phyloP scores from a whole-genome alignment of 495 filamentous ascomycete species.

The Penicillium parvum region DNA sequence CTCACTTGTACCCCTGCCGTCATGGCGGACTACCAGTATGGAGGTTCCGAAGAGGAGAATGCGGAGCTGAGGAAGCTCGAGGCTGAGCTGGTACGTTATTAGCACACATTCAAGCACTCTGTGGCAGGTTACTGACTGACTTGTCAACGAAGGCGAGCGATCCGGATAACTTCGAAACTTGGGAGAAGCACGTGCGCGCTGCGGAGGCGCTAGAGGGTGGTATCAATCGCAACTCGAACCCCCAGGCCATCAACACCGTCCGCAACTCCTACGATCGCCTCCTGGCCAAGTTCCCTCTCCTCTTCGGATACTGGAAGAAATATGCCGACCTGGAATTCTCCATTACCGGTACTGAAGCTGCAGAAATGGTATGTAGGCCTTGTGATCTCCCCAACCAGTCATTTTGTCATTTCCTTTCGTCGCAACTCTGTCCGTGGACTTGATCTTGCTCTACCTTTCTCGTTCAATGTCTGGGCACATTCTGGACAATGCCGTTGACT shows the following conservation, averaged over 20 bases:
- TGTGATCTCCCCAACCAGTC: not conserved
- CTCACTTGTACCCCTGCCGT: slow-evolving; percentile 10
- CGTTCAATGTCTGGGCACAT: no score
- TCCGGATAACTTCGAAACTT: slow-evolving; percentile 87
- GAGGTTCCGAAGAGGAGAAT: slow-evolving; percentile 79
- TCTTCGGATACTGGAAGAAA: slow-evolving; percentile 99
- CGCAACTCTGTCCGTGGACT: slow-evolving; percentile 8
- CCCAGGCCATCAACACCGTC: slow-evolving; percentile 81
- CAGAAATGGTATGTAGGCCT: slow-evolving; percentile 73
- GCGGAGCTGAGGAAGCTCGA: slow-evolving; percentile 76
- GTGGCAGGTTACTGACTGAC: slow-evolving; percentile 3
- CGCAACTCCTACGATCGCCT: slow-evolving; percentile 87
- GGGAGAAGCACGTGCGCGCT: slow-evolving; percentile 86
- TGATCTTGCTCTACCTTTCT: no score
- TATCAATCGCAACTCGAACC: slow-evolving; percentile 92
- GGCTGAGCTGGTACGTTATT: slow-evolving; percentile 60
- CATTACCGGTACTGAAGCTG: slow-evolving; percentile 93
- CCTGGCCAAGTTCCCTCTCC: slow-evolving; percentile 88
- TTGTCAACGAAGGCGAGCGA: slow-evolving; percentile 52
- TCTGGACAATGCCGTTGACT: no score
- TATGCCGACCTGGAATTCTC: slow-evolving; percentile 98
- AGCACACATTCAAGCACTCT: not conserved
- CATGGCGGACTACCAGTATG: slow-evolving; percentile 63
- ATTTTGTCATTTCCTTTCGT: not conserved
- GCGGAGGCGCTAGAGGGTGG: slow-evolving; percentile 86